Conservation (phyloP, 2,329 filamentous ascomycete species). For the Bipolaris bicolor region DNA sequence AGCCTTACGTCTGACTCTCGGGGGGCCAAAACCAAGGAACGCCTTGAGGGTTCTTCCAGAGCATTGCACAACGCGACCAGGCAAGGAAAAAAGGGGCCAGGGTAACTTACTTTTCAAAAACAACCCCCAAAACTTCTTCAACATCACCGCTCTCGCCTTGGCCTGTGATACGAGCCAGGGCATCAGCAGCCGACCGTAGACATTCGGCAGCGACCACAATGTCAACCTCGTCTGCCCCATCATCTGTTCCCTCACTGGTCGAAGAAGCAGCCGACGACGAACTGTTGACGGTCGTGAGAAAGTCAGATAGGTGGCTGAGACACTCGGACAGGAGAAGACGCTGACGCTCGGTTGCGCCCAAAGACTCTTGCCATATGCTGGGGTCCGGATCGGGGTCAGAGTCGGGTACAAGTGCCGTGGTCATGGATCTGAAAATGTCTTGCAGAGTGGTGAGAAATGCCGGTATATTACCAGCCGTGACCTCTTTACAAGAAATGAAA, state of each 20-base stretch:
- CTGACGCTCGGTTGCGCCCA: constrained; percentile 91
- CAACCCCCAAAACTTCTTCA: constrained; percentile 92
- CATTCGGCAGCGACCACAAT: constrained; percentile 91
- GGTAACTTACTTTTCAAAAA: constrained; percentile 87
- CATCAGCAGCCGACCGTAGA: constrained; percentile 63
- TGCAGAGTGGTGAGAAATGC: constrained; percentile 70
- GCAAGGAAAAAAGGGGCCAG: constrained; percentile 1
- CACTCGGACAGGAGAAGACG: constrained; percentile 79
- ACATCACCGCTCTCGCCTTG: constrained; percentile 85
- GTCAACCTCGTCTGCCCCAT: constrained; percentile 64
- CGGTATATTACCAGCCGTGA: constrained; percentile 69
- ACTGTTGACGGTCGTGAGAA: constrained; percentile 64
- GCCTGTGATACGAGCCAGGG: constrained; percentile 79
- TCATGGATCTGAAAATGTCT: constrained; percentile 72
- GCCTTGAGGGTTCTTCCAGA: constrained; percentile 10
- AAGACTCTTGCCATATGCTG: constrained; percentile 77
- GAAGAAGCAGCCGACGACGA: constrained; percentile 10
- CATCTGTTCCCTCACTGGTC: not conserved
- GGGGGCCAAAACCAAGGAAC: constrained; percentile 9
- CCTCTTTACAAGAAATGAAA: constrained; percentile 75
- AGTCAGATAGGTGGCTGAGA: constrained; percentile 72
- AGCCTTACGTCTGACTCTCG: constrained; percentile 10
- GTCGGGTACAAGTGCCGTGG: constrained; percentile 56
- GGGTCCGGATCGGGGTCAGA: constrained; percentile 60
- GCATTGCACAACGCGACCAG: not conserved